Percentiles rank a stretch among this genome's conserved stretches.
These are phyloP conservation scores for Colletotrichum plurivorum DNA, from an alignment of 2,329 filamentous ascomycete species.

Conservation along the genomic window DNA sequence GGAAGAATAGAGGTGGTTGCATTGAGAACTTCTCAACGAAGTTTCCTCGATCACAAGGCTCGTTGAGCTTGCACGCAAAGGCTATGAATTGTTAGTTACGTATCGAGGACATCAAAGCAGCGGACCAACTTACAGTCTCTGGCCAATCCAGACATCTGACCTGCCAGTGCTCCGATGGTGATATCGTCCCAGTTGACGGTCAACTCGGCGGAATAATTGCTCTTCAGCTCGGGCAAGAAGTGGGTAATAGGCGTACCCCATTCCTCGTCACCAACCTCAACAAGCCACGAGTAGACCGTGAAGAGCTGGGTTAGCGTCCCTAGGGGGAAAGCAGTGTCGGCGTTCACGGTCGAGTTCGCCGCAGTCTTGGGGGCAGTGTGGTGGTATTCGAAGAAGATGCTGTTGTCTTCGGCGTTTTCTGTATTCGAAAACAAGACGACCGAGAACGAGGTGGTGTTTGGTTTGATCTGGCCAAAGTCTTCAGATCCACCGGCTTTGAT, in stretches of 20 bases:
- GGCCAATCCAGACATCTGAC: conserved; percentile 45
- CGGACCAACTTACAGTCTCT: conserved; percentile 39
- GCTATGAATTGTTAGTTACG: neutral
- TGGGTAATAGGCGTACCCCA: conserved; percentile 49
- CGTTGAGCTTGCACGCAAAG: conserved; percentile 36
- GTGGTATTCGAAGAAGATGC: conserved; percentile 45
- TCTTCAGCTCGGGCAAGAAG: conserved; percentile 46
- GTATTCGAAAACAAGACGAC: conserved; percentile 44
- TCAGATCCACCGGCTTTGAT: conserved; percentile 41
- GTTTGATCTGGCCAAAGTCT: conserved; percentile 44
- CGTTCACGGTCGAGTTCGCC: conserved; percentile 37
- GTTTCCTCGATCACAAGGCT: conserved; percentile 31
- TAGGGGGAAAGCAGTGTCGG: conserved; percentile 45
- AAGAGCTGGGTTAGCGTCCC: conserved; percentile 51
- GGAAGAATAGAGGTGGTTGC: conserved; percentile 41
- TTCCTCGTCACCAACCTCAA: conserved; percentile 44
- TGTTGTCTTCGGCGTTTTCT: conserved; percentile 20
- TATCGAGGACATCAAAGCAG: too few relatives aligned
- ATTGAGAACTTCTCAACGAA: conserved; percentile 39
- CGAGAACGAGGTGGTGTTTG: conserved; percentile 47
- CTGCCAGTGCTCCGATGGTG: conserved; percentile 43
- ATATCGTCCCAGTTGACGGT: conserved; percentile 42
- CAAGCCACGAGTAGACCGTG: conserved; percentile 51
- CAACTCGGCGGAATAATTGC: neutral
- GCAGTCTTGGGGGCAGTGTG: conserved; percentile 40